phyloP scores from a whole-genome alignment of 768 basidiomycete species.

The Crassisporium funariophilum region DNA sequence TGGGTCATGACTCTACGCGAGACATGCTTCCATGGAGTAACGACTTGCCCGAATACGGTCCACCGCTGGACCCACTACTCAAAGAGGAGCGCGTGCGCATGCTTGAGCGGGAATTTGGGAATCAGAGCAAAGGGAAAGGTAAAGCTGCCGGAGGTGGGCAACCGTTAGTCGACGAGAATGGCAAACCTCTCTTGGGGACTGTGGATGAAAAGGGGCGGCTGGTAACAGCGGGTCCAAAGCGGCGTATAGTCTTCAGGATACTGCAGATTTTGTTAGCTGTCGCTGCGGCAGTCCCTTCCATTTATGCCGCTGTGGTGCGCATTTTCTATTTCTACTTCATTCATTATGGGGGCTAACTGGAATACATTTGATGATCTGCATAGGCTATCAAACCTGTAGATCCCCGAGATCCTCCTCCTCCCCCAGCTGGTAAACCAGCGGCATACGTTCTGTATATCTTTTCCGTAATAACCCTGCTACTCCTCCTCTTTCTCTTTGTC shows the following conservation, averaged over 20 bases:
- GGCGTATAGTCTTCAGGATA: slow-evolving; percentile 50
- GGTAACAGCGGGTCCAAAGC: slow-evolving; percentile 64
- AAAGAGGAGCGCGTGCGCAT: slow-evolving; percentile 73
- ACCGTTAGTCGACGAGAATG: slow-evolving; percentile 43
- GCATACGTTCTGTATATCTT: slow-evolving; percentile 60
- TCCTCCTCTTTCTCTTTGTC: slow-evolving; percentile 56
- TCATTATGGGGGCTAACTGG: slow-evolving; percentile 13
- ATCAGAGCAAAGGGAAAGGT: slow-evolving; percentile 34
- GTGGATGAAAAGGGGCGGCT: slow-evolving; percentile 59
- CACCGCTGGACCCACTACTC: slow-evolving; percentile 45
- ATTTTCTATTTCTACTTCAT: neutral
- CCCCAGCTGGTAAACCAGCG: slow-evolving; percentile 51
- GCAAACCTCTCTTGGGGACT: slow-evolving; percentile 56
- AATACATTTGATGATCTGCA: neutral
- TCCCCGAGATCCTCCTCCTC: slow-evolving; percentile 48
- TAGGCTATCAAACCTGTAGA: slow-evolving; percentile 58
- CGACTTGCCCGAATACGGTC: slow-evolving; percentile 46
- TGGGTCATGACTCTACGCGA: slow-evolving; percentile 43
- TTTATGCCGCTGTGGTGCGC: slow-evolving; percentile 67
- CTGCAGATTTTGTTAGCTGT: slow-evolving; percentile 53
- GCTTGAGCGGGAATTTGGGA: slow-evolving; percentile 69
- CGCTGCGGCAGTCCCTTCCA: slow-evolving; percentile 53
- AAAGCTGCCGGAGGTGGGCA: slow-evolving; percentile 24
- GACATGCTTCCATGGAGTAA: slow-evolving; percentile 55
- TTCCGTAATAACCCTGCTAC: slow-evolving; percentile 53